Evolutionary conservation across 2,329 filamentous ascomycete genomes (phyloP), one percentile per base, ranked within the genome.

Genomic region (Calonectria henricotiae): DNA sequence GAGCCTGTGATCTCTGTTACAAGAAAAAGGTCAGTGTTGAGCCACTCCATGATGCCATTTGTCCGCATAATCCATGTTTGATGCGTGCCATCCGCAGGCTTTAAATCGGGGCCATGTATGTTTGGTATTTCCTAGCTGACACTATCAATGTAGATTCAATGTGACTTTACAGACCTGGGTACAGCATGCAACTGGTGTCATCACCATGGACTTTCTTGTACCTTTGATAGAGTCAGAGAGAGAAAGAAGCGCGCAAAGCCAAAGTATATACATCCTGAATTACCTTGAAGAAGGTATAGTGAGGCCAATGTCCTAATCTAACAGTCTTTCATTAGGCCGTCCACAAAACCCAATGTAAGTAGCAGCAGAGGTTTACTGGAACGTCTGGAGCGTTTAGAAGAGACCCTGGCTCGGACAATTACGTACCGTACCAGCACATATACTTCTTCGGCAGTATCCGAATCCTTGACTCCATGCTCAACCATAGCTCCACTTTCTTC

Each of bases 121-220:
- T 39, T 39, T 11, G 12, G 1, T 13, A 30, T n/a, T 27, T 1
- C 13, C 20, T 20, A 39, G n/a, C 51, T 58, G 20, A 58, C 37
- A 30, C n/a, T 23, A 3, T 25, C 8, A 13, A 55, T 15, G n/a
- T 27, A 58, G 51, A 58, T 58, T 23, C 51, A 58, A 27, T 58
- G 51, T 11, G 51, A 58, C 20, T 58, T 58, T 27, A 15, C 51
- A 3, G 51, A 58, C 1, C 51, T 32, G 23, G 20, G 6, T 15
- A 58, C 51, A 17, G 51, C 32, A 17, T 58, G 51, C 8, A 58
- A 58, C n/a, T 58, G 51, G 51, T 58, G 51, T 17, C 51, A 58
- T 37, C 51, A 58, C 20, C 51, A 58, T 25, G 51, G 32, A 25
- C 13, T 58, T n/a, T 39, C 35, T 15, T 58, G 51, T n/a, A 58